Evolutionary conservation across 768 basidiomycete species (phyloP), one percentile per base, ranked within the genome.

Genomic region (Asterophora lycoperdoides): DNA sequence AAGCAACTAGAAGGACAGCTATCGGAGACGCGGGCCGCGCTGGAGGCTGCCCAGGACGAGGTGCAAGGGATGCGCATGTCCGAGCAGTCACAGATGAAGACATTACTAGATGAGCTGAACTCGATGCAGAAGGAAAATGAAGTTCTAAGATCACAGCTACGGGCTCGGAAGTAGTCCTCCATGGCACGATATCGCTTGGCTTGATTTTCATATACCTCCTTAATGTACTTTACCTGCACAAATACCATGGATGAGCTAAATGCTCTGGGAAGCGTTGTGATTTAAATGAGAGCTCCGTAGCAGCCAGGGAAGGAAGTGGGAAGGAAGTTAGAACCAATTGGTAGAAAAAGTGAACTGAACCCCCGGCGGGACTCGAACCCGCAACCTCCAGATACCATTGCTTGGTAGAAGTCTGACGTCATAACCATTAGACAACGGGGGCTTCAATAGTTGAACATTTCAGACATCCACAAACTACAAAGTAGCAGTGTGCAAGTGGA

Each of bases 391-490:
- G 84, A 86, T 83, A 26, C 40, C 48, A 26, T 42, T 50, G 28
- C 11, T 17, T 18, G 5, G 49, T 83, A 86, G 84, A 86, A 86
- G 84, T 86, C 84, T 86, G 84, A 86, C 84, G 84, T 86, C 84
- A 86, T 86, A 83, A 73, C 84, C 84, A 86, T 86, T 86, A 86
- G 83, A 86, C 84, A 83, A 86, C 80, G 76, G 76, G 84, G 83
- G 84, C 84, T 55, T n/a, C 63, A 10, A 19, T 5, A 6, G 10
- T 28, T 23, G 23, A 23, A 23, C 23, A 3, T 6, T 23, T 23
- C 23, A 23, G 3, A 23, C 23, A 23, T 6, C 23, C 23, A 23
- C 23, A 23, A n/a, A n/a, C n/a, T n/a, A n/a, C n/a, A n/a, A n/a
- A n/a, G n/a, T n/a, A n/a, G n/a, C n/a, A n/a, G n/a, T n/a, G n/a